These are phyloP conservation scores for Vanrija sp. DNA, from an alignment of 1,284 basidiomycete genomes.

Conservation along the genomic window DNA sequence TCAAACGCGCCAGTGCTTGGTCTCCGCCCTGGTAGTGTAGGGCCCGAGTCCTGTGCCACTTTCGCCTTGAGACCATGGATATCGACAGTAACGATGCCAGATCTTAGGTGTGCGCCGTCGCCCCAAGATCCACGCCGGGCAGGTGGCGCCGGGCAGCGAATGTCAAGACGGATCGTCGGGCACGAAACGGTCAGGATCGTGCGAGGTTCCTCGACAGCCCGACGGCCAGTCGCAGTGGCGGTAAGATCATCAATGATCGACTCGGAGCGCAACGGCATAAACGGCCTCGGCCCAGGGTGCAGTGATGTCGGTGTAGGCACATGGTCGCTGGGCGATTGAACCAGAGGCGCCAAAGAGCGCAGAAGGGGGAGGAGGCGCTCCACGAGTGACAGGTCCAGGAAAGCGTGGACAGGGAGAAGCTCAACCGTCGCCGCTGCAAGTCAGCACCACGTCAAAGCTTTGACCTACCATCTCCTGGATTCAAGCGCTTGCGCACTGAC, in stretches of 20 bases:
- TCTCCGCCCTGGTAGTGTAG: background rate
- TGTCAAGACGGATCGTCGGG: conserved; percentile 37
- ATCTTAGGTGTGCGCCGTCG: conserved; percentile 41
- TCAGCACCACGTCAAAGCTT: background rate
- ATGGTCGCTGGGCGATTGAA: conserved; percentile 12
- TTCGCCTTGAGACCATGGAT: conserved; percentile 28
- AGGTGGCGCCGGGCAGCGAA: conserved; percentile 46
- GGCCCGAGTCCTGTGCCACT: conserved; percentile 9
- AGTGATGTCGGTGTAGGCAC: background rate
- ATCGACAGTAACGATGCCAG: conserved; percentile 47
- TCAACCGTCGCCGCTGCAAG: conserved; percentile 25
- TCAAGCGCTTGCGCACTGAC: conserved; percentile 19
- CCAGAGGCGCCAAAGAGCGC: conserved; percentile 29
- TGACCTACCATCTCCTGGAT: conserved; percentile 21
- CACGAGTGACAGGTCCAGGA: conserved; percentile 63
- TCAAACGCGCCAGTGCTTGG: conserved; percentile 1
- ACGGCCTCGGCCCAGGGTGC: background rate
- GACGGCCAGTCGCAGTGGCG: background rate
- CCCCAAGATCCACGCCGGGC: conserved; percentile 42
- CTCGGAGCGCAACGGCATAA: background rate
- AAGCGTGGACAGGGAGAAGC: conserved; percentile 64
- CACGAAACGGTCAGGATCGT: conserved; percentile 18
- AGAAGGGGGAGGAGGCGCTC: conserved; percentile 45
- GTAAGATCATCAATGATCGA: conserved; percentile 26
- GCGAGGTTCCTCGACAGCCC: background rate